Evolutionary conservation across 495 filamentous ascomycete species (phyloP).

Genomic region (Tuber microsphaerosporum): DNA sequence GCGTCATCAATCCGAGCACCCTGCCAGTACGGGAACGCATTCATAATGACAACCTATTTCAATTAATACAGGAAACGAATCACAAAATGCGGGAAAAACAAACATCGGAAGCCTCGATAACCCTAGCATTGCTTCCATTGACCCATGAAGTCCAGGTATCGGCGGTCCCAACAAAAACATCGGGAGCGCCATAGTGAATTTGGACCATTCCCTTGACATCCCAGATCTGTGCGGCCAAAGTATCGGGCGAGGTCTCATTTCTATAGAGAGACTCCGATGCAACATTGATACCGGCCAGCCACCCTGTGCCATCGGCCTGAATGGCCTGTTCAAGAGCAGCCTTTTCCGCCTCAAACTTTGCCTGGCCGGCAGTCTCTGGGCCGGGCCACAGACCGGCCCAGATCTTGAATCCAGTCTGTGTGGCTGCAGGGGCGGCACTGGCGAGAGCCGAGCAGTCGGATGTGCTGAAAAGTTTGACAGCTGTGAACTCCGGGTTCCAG

Average conservation of each 20-base stretch:
- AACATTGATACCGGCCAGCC: slow-evolving; percentile 76
- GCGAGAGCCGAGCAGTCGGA: slow-evolving; percentile 55
- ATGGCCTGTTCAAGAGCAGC: slow-evolving; percentile 65
- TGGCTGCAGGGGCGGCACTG: slow-evolving; percentile 51
- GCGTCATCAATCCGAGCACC: slow-evolving; percentile 22
- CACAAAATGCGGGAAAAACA: slow-evolving; percentile 54
- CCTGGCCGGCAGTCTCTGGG: slow-evolving; percentile 49
- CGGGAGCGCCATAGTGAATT: slow-evolving; percentile 12
- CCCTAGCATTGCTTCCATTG: slow-evolving; percentile 62
- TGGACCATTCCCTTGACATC: slow-evolving; percentile 43
- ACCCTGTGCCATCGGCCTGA: slow-evolving; percentile 60
- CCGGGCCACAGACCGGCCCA: slow-evolving; percentile 41
- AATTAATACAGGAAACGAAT: slow-evolving; percentile 22
- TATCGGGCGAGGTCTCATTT: slow-evolving; percentile 26
- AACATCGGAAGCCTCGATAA: slow-evolving; percentile 67
- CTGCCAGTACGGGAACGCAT: slow-evolving; percentile 42
- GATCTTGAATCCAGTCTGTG: slow-evolving; percentile 41
- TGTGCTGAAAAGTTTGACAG: slow-evolving; percentile 64
- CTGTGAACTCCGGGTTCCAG: slow-evolving; percentile 58
- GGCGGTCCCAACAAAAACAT: slow-evolving; percentile 67
- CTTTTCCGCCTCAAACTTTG: slow-evolving; percentile 62
- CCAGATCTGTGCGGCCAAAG: slow-evolving; percentile 37
- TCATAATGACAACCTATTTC: slow-evolving; percentile 35
- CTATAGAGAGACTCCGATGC: slow-evolving; percentile 89
- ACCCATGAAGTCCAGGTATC: slow-evolving; percentile 89